These are phyloP conservation scores for Penicillium sclerotiorum DNA, from an alignment of 2,329 filamentous ascomycete species.

Conservation along the genomic window DNA sequence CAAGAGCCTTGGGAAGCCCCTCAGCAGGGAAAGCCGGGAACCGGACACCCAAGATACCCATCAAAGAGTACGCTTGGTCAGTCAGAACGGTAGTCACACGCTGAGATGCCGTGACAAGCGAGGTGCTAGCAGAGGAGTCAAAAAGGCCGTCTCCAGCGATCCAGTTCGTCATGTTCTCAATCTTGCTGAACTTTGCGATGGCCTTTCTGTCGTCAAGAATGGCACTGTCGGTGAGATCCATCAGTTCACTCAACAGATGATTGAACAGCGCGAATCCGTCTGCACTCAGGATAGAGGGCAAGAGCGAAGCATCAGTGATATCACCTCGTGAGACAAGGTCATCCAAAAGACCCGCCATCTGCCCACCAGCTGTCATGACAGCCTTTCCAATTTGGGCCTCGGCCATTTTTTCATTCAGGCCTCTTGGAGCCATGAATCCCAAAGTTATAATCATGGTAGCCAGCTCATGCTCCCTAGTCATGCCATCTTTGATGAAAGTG, in stretches of 20 bases:
- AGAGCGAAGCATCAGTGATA: background rate
- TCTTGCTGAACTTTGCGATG: constrained; percentile 1
- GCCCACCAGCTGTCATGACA: background rate
- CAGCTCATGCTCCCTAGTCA: background rate
- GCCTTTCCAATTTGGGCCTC: constrained; percentile 2
- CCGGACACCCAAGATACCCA: constrained; percentile 22
- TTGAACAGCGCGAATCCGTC: background rate
- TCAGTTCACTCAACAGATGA: background rate
- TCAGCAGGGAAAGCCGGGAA: constrained; percentile 21
- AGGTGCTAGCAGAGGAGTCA: constrained; percentile 12
- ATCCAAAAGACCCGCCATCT: background rate
- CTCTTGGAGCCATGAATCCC: background rate
- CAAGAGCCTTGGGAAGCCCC: constrained; percentile 17
- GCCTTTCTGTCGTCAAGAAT: constrained; percentile 1
- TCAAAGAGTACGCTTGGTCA: constrained; percentile 22
- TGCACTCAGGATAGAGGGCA: background rate
- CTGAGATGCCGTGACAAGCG: constrained; percentile 13
- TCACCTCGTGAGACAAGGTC: background rate
- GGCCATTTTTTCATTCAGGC: background rate
- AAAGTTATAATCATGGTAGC: background rate
- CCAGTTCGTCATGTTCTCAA: background rate
- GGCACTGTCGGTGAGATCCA: background rate
- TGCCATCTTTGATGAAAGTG: background rate
- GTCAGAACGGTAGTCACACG: constrained; percentile 15
- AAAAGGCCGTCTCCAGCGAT: background rate